Base-by-base conservation (phyloP, 1,284 basidiomycete species). In the Malassezia obtusa region DNA sequence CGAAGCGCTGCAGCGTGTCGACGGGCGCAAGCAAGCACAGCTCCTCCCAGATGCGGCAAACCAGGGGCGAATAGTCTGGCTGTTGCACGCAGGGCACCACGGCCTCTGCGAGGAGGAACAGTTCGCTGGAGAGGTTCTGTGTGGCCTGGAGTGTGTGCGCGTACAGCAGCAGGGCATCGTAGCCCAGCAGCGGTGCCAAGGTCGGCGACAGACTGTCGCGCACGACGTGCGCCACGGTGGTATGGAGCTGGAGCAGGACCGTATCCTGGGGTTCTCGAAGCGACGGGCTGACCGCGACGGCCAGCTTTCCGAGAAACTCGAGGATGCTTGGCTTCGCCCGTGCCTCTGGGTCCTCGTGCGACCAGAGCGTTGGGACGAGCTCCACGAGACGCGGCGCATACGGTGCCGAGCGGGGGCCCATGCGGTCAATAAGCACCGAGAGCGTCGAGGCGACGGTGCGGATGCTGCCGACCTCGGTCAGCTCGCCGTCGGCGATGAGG, bases 121-220 rank as follows among this genome's bases (percentile, higher is more conserved):
- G 59, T n/a, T 60, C 59, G 35, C 53, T 53, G 10, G 66, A 67
- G 61, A 73, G 62, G 21, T 40, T 48, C 8, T 63, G 60, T 25
- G 67, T 57, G 28, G 61, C 62, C 24, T 63, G 61, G n/a, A 73
- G 56, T 3, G 71, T 61, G 21, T 62, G 57, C 14, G 59, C 61
- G 62, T 63, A 73, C 15, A 70, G 64, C 52, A 69, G 57, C 9
- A 73, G 56, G 19, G 68, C 71, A 45, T 73, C 71, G 26, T 65
- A 63, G 7, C 62, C 71, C 3, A 73, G 50, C 37, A 70, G 44
- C 37, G 67, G 58, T 24, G 63, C 60, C 11, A 62, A 45, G 7
- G 48, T 52, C 0, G 60, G 62, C 33, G 60, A 35, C 14, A 73
- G 52, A 22, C 64, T 64, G 12, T 61, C 55, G 19, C 62, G 60